A percentile compares a stretch with the other conserved stretches of the same genome.
phyloP scores from a whole-genome alignment of 1,284 basidiomycete species.

The Cryptococcus sp. region DNA sequence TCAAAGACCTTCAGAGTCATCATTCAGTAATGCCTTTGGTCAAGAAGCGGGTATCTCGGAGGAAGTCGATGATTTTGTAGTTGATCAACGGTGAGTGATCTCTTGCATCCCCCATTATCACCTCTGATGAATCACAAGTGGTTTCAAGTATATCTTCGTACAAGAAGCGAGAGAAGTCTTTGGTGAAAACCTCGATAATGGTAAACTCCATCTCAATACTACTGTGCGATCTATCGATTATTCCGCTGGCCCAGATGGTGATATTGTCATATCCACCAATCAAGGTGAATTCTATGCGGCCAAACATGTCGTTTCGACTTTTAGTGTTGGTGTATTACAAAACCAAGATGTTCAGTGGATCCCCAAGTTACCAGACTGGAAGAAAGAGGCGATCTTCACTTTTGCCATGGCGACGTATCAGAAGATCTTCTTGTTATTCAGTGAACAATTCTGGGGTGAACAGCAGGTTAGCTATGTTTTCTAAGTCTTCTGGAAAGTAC shows the following conservation, averaged over 20 bases:
- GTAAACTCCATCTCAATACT: constrained; percentile 56
- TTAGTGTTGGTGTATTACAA: constrained; percentile 58
- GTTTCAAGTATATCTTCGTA: constrained; percentile 63
- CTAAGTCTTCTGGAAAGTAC: background rate
- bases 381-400: constrained; percentile 61
- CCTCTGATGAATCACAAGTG: constrained; percentile 18
- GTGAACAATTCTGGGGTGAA: constrained; percentile 64
- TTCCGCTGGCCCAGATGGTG: constrained; percentile 25
- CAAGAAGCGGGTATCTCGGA: constrained; percentile 17
- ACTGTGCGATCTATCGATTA: constrained; percentile 56
- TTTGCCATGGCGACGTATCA: constrained; percentile 65
- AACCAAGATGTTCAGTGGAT: constrained; percentile 57
- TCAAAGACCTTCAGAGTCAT: constrained; percentile 14
- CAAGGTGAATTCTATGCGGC: constrained; percentile 52
- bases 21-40: constrained; percentile 18
- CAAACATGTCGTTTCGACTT: constrained; percentile 60
- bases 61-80: constrained; percentile 16
- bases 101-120: background rate
- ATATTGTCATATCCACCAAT: constrained; percentile 49
- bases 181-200: constrained; percentile 49
- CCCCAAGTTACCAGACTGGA: constrained; percentile 60
- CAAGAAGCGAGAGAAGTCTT: constrained; percentile 59
- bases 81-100: constrained; percentile 15
- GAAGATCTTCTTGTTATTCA: constrained; percentile 65
- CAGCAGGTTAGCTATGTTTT: constrained; percentile 52